Conservation (phyloP, 2,329 filamentous ascomycete genomes). For the Arthrobotrys pseudoclavata region DNA sequence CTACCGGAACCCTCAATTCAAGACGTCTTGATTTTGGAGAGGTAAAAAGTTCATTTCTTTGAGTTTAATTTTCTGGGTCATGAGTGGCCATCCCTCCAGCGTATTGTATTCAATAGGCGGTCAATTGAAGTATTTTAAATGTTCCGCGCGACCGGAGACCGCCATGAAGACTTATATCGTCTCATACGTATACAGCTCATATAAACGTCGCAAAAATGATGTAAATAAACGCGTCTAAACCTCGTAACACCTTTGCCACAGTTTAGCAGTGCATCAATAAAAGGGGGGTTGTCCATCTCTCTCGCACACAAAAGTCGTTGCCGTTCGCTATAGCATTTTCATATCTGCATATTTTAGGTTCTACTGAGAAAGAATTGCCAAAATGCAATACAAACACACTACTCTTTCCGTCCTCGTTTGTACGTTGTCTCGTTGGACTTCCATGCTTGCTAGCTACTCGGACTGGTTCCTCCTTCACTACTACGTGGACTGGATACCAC, state of each 20-base stretch:
- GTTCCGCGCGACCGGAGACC: no score
- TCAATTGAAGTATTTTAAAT: background rate
- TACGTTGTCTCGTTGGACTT: no score
- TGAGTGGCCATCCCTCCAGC: no score
- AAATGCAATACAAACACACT: conserved; percentile 35
- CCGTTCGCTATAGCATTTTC: background rate
- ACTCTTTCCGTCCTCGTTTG: conserved; percentile 14
- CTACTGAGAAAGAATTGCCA: background rate
- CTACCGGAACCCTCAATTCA: no score
- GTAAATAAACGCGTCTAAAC: conserved; percentile 6
- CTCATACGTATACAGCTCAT: conserved; percentile 14
- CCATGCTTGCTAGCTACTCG: no score
- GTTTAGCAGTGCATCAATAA: conserved; percentile 1
- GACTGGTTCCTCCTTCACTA: conserved; percentile 7
- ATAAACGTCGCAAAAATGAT: conserved; percentile 23
- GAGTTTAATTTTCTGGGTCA: no score
- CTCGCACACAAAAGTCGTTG: conserved; percentile 4
- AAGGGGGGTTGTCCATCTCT: conserved; percentile 3
- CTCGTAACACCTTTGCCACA: conserved; percentile 25
- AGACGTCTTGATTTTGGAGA: no score
- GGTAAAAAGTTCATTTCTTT: no score
- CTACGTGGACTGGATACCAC: conserved; percentile 37
- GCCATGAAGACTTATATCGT: conserved; percentile 12
- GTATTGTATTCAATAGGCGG: no score
- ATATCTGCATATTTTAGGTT: conserved; percentile 4